Evolutionary conservation across 805 yeast species (phyloP).

Genomic region (Soucietia sequanensis): DNA sequence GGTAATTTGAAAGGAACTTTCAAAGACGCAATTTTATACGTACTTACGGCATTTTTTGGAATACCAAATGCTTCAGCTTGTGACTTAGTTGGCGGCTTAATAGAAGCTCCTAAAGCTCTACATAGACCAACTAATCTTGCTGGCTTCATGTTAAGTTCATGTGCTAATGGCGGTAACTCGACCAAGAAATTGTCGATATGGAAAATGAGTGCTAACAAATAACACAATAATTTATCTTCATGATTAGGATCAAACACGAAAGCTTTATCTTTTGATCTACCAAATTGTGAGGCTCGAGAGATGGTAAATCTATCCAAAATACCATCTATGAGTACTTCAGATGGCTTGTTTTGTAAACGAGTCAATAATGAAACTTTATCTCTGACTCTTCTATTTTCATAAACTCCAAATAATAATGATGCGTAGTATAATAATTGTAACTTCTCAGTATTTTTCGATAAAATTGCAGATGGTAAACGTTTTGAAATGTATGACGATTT

Average conservation of each 20-base stretch:
- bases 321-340: slow-evolving; percentile 71
- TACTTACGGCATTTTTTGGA: slow-evolving; percentile 55
- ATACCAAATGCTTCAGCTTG: slow-evolving; percentile 74
- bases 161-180: slow-evolving; percentile 78
- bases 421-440: slow-evolving; percentile 76
- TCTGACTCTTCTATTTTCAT: slow-evolving; percentile 64
- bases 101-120: slow-evolving; percentile 77
- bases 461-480: slow-evolving; percentile 39
- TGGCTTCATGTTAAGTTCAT: slow-evolving; percentile 80
- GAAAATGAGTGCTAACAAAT: slow-evolving; percentile 66
- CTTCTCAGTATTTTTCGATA: slow-evolving; percentile 49
- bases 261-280: slow-evolving; percentile 73
- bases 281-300: slow-evolving; percentile 59
- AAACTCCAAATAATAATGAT: slow-evolving; percentile 77
- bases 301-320: slow-evolving; percentile 71
- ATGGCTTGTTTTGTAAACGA: slow-evolving; percentile 60
- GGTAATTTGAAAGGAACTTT: slow-evolving; percentile 90
- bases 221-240: slow-evolving; percentile 84
- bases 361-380: slow-evolving; percentile 59
- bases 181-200: slow-evolving; percentile 74
- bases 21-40: slow-evolving; percentile 77
- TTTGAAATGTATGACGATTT: slow-evolving; percentile 56
- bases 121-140: slow-evolving; percentile 65
- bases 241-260: slow-evolving; percentile 82
- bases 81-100: slow-evolving; percentile 68